A percentile compares a stretch with the other conserved stretches of the same genome.
These are phyloP conservation scores for Boletus coffeatus DNA, from an alignment of 1,284 basidiomycete genomes.

Conservation along the genomic window DNA sequence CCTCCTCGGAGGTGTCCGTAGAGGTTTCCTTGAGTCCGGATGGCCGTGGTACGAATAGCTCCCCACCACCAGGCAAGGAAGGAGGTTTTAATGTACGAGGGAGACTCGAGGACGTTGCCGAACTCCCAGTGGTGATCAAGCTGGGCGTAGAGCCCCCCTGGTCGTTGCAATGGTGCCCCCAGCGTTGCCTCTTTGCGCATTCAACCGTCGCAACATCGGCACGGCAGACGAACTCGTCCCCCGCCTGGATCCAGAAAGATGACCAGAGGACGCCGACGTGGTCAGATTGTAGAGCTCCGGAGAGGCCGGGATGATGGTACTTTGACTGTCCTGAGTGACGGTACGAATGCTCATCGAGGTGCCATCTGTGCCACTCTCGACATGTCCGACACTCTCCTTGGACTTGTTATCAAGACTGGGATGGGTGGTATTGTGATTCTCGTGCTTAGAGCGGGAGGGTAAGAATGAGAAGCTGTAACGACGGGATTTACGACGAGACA, in stretches of 20 bases:
- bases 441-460: conserved; percentile 15
- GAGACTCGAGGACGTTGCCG: conserved; percentile 12
- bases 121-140: conserved; percentile 18
- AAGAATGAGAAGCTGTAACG: conserved; percentile 27
- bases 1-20: conserved; percentile 20
- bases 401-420: not conserved
- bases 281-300: conserved; percentile 8
- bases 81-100: conserved; percentile 7
- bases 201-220: conserved; percentile 20
- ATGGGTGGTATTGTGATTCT: conserved; percentile 10
- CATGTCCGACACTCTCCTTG: not conserved
- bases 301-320: conserved; percentile 15
- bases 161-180: conserved; percentile 1
- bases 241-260: conserved; percentile 1
- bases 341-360: conserved; percentile 23
- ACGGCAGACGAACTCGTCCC: conserved; percentile 2
- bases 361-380: conserved; percentile 19
- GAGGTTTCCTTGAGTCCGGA: conserved; percentile 22
- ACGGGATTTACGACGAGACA: conserved; percentile 11
- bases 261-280: conserved; percentile 8
- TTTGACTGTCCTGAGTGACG: conserved; percentile 22
- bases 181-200: conserved; percentile 6
- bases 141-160: conserved; percentile 24
- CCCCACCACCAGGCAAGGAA: conserved; percentile 10
- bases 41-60: conserved; percentile 13